Evolutionary conservation across 2,329 filamentous ascomycete species (phyloP), one percentile per base, ranked within the genome.

Genomic region (Fusarium brevicatenulatum): DNA sequence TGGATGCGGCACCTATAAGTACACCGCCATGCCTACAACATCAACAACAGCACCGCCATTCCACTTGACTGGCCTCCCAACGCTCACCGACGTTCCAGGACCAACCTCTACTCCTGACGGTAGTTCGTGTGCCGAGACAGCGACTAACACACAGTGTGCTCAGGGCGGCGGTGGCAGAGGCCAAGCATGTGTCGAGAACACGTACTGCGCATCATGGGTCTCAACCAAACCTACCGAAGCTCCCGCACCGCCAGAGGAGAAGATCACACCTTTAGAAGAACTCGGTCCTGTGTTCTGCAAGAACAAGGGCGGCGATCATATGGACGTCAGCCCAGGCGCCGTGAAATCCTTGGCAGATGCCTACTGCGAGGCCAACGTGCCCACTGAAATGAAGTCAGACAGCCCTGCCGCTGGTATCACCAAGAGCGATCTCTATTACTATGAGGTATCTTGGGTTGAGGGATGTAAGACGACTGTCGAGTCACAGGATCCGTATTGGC

Each of bases 111-210:
- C 52, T 3, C 59, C 59, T 1, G 59, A 62, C 0, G 50, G 52
- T 15, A 46, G 59, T 7, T 62, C 59, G 0, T 62, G 59, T 18
- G 52, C 40, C 1, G 59, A 62, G 32, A 58, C 59, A 32, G 59
- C 50, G 3, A 62, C 59, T 2, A 58, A 46, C 12, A 62, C 59
- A 0, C 52, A 58, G 2, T 62, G 52, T 8, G 40, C 52, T 5
- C 59, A 46, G 10, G 59, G 59, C 1, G 59, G 59, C 1, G 59
- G 59, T 9, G 40, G 18, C 0, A 34, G 59, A 25, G 32, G 52
- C 5, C 12, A 44, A 34, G 59, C 52, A 4, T 62, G 59, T 5
- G 59, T 62, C 5, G 59, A 62, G 40, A 62, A 62, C 59, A 62
- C 59, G 11, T 58, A 62, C 32, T 62, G 59, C 1, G 59, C 59